Evolutionary conservation across 495 filamentous ascomycete genomes (phyloP), one percentile per base, ranked within the genome.

Genomic region (Annulohypoxylon maeteangense): DNA sequence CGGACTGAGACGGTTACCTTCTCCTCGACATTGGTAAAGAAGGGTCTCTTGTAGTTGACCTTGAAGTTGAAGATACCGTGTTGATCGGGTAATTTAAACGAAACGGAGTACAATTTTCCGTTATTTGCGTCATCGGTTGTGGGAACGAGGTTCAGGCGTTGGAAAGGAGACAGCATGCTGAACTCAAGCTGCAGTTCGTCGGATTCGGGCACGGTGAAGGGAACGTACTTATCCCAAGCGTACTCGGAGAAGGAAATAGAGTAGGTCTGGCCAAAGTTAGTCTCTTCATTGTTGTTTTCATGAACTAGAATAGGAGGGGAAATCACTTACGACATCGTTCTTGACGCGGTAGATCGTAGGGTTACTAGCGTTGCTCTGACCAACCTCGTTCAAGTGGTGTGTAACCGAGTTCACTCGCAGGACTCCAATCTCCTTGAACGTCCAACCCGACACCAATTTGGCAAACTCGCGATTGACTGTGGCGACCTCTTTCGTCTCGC

Each of bases 31-130:
- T 89, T 90, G 76, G 89, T 94, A 70, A 95, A 77, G 85, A 97
- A 96, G 1, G 96, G 94, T 3, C 95, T 90, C 83, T 94, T 95
- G 86, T 98, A 97, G 86, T 97, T 95, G 75, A 97, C 87, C 77
- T 88, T 88, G 88, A 98, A 97, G 76, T 95, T 93, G 86, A 98
- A 98, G 78, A 98, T 97, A 74, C 95, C 95, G 85, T 98, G 95
- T 81, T 98, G 95, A 76, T 98, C 96, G 7, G 95, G 95, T 10
- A 93, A 84, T 65, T 84, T 90, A 83, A 98, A 97, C 20, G 86
- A 84, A 5, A 88, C 83, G 70, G 87, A 87, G 85, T 89, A 99
- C 34, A 91, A 85, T 34, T 92, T 90, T 72, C 88, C 88, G 74
- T 91, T 91, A 34, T 84, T 72, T 0, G 90, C 92, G 12, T 81